phyloP scores from a whole-genome alignment of 805 yeast genomes.

The Yamadazyma scolyti region DNA sequence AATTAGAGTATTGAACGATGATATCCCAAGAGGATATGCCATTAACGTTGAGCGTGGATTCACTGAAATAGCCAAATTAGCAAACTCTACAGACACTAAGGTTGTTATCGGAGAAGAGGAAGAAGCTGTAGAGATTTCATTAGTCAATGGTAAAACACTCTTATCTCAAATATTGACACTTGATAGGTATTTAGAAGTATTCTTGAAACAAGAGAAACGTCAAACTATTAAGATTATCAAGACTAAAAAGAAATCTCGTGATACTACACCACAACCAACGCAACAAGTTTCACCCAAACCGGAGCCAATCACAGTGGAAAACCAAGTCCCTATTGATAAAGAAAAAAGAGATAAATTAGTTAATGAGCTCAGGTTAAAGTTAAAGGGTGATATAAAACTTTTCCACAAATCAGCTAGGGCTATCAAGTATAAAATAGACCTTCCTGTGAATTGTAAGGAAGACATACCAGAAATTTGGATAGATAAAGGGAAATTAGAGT shows the following conservation, averaged over 20 bases:
- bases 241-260: too few species aligned
- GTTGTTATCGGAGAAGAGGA: constrained; percentile 1
- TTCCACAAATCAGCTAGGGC: constrained; percentile 23
- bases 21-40: constrained; percentile 67
- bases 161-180: constrained; percentile 52
- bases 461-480: constrained; percentile 28
- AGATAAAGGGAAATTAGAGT: constrained; percentile 20
- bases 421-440: constrained; percentile 26
- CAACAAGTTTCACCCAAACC: constrained; percentile 4
- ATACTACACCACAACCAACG: constrained; percentile 3
- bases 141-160: constrained; percentile 49
- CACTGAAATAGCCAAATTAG: constrained; percentile 34
- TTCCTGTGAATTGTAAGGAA: constrained; percentile 22
- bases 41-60: constrained; percentile 68
- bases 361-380: constrained; percentile 24
- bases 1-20: constrained; percentile 57
- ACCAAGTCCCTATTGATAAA: constrained; percentile 5
- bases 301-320: neutral
- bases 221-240: constrained; percentile 61
- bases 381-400: constrained; percentile 20
- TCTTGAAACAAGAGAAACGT: constrained; percentile 56
- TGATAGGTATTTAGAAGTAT: constrained; percentile 55
- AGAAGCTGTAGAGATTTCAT: constrained; percentile 18
- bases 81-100: constrained; percentile 12
- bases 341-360: constrained; percentile 11